Conservation (phyloP, 345 rosid species). For the Excoecaria cochinchinensis region DNA sequence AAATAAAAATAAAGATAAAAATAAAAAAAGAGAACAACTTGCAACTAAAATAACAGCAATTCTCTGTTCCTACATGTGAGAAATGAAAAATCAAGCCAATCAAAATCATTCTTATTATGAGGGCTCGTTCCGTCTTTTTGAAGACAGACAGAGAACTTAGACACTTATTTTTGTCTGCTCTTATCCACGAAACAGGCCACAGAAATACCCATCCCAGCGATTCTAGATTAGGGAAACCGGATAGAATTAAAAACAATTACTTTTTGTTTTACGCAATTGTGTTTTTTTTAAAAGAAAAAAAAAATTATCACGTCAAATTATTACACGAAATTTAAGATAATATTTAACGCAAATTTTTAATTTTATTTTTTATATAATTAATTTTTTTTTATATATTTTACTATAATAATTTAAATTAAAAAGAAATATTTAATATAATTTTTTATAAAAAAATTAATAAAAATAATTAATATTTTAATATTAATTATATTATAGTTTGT, state of each 20-base stretch:
- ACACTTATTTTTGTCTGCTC: neutral
- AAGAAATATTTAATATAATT: no score
- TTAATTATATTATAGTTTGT: no score
- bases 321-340: no score
- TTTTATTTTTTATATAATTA: no score
- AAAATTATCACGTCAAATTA: neutral
- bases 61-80: neutral
- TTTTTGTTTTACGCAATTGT: neutral
- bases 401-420: no score
- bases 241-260: neutral
- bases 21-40: neutral
- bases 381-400: no score
- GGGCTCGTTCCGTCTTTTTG: neutral
- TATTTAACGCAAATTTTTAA: no score
- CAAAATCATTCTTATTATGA: neutral
- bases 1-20: no score
- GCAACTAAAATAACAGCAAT: neutral
- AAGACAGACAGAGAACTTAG: neutral
- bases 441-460: no score
- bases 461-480: no score
- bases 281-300: no score
- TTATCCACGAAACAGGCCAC: conserved; percentile 1
- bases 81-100: neutral
- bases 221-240: neutral
- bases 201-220: neutral